Base-by-base conservation (phyloP, 164 flowering plant genomes). In the Vitis cinerea region DNA sequence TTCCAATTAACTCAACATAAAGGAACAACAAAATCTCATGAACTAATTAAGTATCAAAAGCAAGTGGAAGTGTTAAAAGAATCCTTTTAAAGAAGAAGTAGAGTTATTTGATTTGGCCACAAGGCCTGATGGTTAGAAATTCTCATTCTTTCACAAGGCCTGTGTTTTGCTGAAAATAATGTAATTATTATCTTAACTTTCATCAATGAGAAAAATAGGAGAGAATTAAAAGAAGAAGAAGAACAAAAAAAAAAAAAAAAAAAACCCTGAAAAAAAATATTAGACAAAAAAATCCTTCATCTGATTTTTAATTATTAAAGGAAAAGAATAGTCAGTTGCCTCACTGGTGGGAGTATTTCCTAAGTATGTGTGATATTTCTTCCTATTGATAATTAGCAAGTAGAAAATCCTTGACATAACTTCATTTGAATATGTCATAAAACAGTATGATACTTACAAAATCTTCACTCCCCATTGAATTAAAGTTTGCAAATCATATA, bases 61-160 rank as follows among this genome's bases (percentile, higher is more conserved):
- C 16, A 27, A 14, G 13, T 19, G 62, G 10, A n/a, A 67, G 53
- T 4, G 14, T 30, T 59, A 51, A 71, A 66, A 50, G 49, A 48
- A 52, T 27, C 19, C 59, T 44, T 50, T 75, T 13, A 52, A 54
- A 56, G 30, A 73, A 73, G 48, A 30, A 63, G 27, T 9, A 13
- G n/a, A 37, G 44, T 37, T 37, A 6, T 37, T 37, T 37, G 13
- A 16, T 11, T 23, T 58, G 16, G 0, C 31, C 37, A 27, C 27
- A 27, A 27, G 15, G 37, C 44, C 13, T 15, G 7, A 29, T 27
- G 37, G 19, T 27, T 37, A 23, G 30, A 59, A 59, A 59, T 14
- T 53, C n/a, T 5, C 1, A 2, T 13, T 53, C 56, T 10, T 53
- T 53, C n/a, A 5, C 16, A 14, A 53, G 4, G 7, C 56, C n/a